Evolutionary conservation across 208 protist species (phyloP).

Genomic region (Porcisia deanei): DNA sequence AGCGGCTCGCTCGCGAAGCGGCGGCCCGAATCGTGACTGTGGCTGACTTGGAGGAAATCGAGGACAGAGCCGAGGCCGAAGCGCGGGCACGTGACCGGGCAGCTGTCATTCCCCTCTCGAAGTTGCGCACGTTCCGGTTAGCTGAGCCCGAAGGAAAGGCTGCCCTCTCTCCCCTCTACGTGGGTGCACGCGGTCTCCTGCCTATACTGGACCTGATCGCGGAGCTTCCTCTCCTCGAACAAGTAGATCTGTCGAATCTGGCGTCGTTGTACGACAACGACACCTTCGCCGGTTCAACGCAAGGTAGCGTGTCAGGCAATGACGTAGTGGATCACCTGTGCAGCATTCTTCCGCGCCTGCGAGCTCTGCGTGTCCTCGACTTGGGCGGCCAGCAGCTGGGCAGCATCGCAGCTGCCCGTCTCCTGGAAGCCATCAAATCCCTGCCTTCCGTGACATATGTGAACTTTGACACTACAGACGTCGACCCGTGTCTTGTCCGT

Average conservation of each 20-base stretch:
- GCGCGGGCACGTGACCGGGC: slow-evolving; percentile 10
- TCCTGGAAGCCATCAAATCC: slow-evolving; percentile 35
- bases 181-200: slow-evolving; percentile 69
- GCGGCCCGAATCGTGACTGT: slow-evolving; percentile 32
- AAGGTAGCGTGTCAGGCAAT: slow-evolving; percentile 46
- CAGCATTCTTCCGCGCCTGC: slow-evolving; percentile 33
- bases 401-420: slow-evolving; percentile 37
- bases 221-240: slow-evolving; percentile 56
- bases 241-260: slow-evolving; percentile 63
- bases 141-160: not conserved
- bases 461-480: slow-evolving; percentile 25
- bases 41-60: slow-evolving; percentile 37
- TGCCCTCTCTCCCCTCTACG: slow-evolving; percentile 27
- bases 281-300: slow-evolving; percentile 26
- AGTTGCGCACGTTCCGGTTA: slow-evolving; percentile 32
- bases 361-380: slow-evolving; percentile 41
- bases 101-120: slow-evolving; percentile 32
- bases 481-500: slow-evolving; percentile 33
- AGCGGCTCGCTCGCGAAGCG: slow-evolving; percentile 37
- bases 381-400: slow-evolving; percentile 57
- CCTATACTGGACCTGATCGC: slow-evolving; percentile 58
- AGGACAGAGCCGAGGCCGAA: slow-evolving; percentile 19
- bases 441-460: slow-evolving; percentile 36
- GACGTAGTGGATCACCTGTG: slow-evolving; percentile 55
- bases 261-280: slow-evolving; percentile 61